A percentile compares a stretch with the other conserved stretches of the same genome.
Conservation (phyloP, 345 rosid species). For the Gossypium herbaceum region DNA sequence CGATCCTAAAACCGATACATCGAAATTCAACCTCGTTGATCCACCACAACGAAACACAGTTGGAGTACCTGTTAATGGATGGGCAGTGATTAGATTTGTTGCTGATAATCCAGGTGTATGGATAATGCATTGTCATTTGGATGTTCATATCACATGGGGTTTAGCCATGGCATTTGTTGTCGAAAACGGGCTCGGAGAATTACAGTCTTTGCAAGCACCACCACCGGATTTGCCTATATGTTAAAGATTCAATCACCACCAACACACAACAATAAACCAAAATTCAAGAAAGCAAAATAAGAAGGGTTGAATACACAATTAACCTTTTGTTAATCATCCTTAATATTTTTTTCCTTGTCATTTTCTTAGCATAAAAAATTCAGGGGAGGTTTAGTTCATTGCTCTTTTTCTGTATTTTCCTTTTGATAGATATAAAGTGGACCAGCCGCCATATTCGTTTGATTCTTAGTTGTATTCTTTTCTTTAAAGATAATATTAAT, state of each 20-base stretch:
- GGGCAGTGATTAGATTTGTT: slow-evolving; percentile 91
- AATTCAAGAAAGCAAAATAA: not conserved
- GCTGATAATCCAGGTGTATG: slow-evolving; percentile 97
- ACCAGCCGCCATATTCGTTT: not conserved
- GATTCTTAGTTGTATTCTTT: slow-evolving; percentile 14
- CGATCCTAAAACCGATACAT: slow-evolving; percentile 51
- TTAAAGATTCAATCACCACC: slow-evolving; percentile 18
- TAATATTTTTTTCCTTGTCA: not conserved
- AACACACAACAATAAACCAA: not conserved
- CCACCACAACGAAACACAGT: slow-evolving; percentile 91
- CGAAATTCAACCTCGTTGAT: slow-evolving; percentile 80
- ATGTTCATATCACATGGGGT: slow-evolving; percentile 86
- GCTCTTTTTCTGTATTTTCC: not conserved
- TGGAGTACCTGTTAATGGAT: slow-evolving; percentile 70
- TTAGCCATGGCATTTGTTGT: slow-evolving; percentile 83
- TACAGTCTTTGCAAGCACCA: slow-evolving; percentile 55
- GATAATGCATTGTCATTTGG: slow-evolving; percentile 96
- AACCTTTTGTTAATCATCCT: not conserved
- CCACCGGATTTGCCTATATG: slow-evolving; percentile 72
- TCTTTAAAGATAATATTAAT: not conserved
- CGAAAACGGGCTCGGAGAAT: slow-evolving; percentile 60
- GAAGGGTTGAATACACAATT: not conserved
- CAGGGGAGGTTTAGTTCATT: not conserved
- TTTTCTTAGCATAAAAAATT: not conserved
- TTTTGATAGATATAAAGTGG: too few species aligned